These are phyloP conservation scores for Cenococcum geophilum DNA, from an alignment of 495 filamentous ascomycete species.

Conservation along the genomic window DNA sequence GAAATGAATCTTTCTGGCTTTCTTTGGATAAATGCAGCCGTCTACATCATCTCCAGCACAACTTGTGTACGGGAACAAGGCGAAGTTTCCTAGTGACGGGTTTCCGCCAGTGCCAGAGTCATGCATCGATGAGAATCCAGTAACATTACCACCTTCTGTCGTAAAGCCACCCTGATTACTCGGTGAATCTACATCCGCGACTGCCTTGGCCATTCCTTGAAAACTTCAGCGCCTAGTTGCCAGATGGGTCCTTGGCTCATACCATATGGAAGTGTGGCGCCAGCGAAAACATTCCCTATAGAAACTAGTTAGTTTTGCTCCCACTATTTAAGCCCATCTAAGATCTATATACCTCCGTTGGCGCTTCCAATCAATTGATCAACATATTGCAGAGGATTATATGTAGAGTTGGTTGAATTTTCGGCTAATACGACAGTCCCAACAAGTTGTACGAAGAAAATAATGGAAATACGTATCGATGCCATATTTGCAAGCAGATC, in stretches of 20 bases:
- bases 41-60: conserved; percentile 60
- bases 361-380: conserved; percentile 38
- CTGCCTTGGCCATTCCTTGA: conserved; percentile 65
- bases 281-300: conserved; percentile 64
- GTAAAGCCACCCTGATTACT: conserved; percentile 66
- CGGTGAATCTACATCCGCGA: conserved; percentile 60
- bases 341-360: conserved; percentile 29
- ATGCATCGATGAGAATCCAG: conserved; percentile 65
- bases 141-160: conserved; percentile 54
- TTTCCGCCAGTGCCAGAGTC: conserved; percentile 47
- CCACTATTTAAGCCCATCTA: not conserved
- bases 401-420: conserved; percentile 13
- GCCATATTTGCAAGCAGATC: not conserved
- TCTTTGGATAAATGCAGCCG: conserved; percentile 58
- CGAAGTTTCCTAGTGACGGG: conserved; percentile 59
- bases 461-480: not conserved
- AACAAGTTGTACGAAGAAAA: conserved; percentile 11
- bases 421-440: conserved; percentile 5
- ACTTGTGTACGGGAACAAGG: conserved; percentile 60
- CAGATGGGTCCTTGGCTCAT: not conserved
- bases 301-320: not conserved
- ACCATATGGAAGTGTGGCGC: conserved; percentile 62
- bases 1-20: conserved; percentile 44
- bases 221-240: not conserved
- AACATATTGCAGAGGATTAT: conserved; percentile 30